These are phyloP conservation scores for Butyriboletus appendiculatus DNA, from an alignment of 1,284 basidiomycete species.

Conservation along the genomic window DNA sequence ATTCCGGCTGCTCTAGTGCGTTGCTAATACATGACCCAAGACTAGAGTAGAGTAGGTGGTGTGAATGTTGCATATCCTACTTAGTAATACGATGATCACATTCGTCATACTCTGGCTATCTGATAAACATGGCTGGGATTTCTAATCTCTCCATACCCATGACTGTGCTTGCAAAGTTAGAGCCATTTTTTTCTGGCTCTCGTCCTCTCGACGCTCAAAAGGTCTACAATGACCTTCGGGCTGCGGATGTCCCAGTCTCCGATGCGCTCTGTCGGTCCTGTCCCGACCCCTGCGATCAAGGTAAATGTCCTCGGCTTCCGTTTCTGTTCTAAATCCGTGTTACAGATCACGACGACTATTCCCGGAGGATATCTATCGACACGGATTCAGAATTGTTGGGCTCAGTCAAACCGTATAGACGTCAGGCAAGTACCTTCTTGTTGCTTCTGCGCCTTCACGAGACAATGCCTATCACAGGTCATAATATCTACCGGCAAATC, in stretches of 20 bases:
- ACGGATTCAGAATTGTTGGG: conserved; percentile 80
- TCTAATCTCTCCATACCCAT: conserved; percentile 9
- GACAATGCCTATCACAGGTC: conserved; percentile 45
- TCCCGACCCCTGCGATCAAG: conserved; percentile 77
- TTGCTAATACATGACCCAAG: conserved; percentile 4
- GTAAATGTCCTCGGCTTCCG: conserved; percentile 33
- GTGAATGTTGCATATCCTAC: not conserved
- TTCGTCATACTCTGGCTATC: not conserved
- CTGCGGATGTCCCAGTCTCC: conserved; percentile 67
- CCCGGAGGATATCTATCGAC: conserved; percentile 72
- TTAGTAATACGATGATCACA: too few relatives aligned
- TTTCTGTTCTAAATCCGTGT: conserved; percentile 11
- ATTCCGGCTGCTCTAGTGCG: not conserved
- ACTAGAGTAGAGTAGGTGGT: not conserved
- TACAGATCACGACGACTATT: conserved; percentile 72
- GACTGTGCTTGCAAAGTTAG: conserved; percentile 38
- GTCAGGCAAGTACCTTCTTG: conserved; percentile 56
- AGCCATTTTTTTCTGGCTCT: conserved; percentile 16
- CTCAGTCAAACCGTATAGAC: conserved; percentile 77
- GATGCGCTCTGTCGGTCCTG: conserved; percentile 73
- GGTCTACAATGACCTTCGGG: conserved; percentile 43
- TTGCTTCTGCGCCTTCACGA: not conserved
- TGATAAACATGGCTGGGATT: conserved; percentile 10
- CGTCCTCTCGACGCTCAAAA: conserved; percentile 31
- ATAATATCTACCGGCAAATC: conserved; percentile 87